phyloP scores from a whole-genome alignment of 2,329 filamentous ascomycete species.

The Rugonectria rugulosa region DNA sequence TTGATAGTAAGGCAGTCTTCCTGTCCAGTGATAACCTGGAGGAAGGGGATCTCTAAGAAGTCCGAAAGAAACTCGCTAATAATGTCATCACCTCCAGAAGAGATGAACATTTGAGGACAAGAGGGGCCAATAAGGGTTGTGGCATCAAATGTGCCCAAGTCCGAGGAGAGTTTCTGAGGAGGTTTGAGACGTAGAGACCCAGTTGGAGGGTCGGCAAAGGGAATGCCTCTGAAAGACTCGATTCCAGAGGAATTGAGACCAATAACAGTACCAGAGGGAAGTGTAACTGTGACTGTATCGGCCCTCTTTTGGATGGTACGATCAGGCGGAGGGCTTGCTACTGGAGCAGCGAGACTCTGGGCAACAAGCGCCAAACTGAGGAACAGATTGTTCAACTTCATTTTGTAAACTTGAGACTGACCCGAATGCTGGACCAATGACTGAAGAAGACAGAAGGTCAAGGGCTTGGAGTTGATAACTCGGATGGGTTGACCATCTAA shows the following conservation, averaged over 20 bases:
- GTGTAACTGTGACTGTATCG: conserved; percentile 58
- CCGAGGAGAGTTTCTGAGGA: conserved; percentile 63
- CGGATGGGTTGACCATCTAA: conserved; percentile 2
- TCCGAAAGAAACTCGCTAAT: conserved; percentile 56
- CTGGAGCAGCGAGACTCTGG: conserved; percentile 30
- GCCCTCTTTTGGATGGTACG: conserved; percentile 51
- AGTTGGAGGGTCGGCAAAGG: conserved; percentile 74
- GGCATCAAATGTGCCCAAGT: conserved; percentile 68
- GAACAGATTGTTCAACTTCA: conserved; percentile 29
- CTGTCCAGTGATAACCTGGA: conserved; percentile 61
- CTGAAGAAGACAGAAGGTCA: not conserved
- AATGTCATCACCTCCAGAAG: conserved; percentile 51
- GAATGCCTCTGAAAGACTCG: conserved; percentile 78
- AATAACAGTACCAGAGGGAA: conserved; percentile 64
- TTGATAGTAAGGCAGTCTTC: conserved; percentile 72
- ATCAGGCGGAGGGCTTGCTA: conserved; percentile 24
- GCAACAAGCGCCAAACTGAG: conserved; percentile 27
- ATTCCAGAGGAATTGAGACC: conserved; percentile 56
- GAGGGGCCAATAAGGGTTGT: conserved; percentile 61
- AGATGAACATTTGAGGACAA: conserved; percentile 77
- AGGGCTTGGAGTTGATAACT: not conserved
- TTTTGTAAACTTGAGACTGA: conserved; percentile 18
- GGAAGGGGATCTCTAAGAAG: conserved; percentile 63
- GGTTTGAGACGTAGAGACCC: conserved; percentile 73
- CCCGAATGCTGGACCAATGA: too few species aligned